Evolutionary conservation across 1,139 yeast genomes (phyloP), one percentile per base, ranked within the genome.

Genomic region (Debaryomyces fabryi): DNA sequence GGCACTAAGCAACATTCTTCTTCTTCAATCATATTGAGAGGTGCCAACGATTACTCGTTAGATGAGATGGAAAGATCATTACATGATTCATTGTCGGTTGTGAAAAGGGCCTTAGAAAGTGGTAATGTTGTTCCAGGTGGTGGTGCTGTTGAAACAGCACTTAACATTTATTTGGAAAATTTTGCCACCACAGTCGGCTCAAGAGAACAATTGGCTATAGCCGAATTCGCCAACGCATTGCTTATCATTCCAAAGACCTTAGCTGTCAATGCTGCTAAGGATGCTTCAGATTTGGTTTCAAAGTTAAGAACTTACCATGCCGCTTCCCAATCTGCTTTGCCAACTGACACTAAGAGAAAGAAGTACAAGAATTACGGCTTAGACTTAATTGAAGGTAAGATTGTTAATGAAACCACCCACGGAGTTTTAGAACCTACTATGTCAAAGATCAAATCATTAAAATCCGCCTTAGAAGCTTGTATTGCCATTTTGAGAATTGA

Each of bases 11-110:
- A 91, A 48, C 97, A 91, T 69, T 88, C 96, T 9, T 86, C 97
- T 0, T 81, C 96, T 13, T 92, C 98, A 6, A 89, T 95, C 57
- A 86, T 95, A 55, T 79, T 95, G 58, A 85, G 99, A 69, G 99
- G 99, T 49, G 86, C 99, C 51, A 95, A 95, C 68, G 99, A 93
- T 68, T 93, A 87, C 68, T 87, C 96, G 39, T 79, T 95, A 57
- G 99, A 95, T 69, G 99, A 95, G 74, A 93, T 95, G 98, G 97
- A 95, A 73, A 83, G 99, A 69, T 89, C 97, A 2, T 71, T 95
- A 51, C 97, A 91, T 64, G 99, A 95, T 68, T 89, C 99, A 1
- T 78, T 95, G 58, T 86, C 92, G 42, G 99, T 93, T 35, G 97
- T 95, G 42, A 95, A 95, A 75, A 85, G 99, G 67, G 91, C 99